phyloP scores from a whole-genome alignment of 1,284 basidiomycete genomes.

The Boletellus deceptivus region DNA sequence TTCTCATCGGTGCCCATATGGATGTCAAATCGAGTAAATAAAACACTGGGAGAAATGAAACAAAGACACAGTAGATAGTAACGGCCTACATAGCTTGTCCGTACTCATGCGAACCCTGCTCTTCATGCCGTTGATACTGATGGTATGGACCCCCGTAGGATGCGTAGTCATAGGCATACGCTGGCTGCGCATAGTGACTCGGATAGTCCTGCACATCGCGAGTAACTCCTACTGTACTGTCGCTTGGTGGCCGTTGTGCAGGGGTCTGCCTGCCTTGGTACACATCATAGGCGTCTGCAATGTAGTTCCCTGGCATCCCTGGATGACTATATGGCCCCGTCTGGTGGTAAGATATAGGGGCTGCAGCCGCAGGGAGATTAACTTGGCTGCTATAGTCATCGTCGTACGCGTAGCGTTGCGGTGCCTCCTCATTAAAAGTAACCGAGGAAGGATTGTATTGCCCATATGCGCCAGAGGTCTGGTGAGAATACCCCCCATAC shows the following conservation, averaged over 20 bases:
- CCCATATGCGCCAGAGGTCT: slow-evolving; percentile 44
- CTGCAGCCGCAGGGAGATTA: slow-evolving; percentile 53
- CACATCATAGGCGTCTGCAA: slow-evolving; percentile 45
- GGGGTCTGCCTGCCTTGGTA: slow-evolving; percentile 48
- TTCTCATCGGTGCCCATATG: slow-evolving; percentile 4
- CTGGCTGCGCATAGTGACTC: slow-evolving; percentile 26
- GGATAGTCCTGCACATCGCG: slow-evolving; percentile 40
- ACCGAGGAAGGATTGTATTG: slow-evolving; percentile 57
- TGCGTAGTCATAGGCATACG: slow-evolving; percentile 30
- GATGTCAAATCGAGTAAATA: slow-evolving; percentile 32
- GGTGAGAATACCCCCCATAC: slow-evolving; percentile 55
- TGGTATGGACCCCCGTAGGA: slow-evolving; percentile 30
- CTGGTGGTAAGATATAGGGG: slow-evolving; percentile 49
- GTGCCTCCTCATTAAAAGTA: slow-evolving; percentile 51
- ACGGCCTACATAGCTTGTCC: slow-evolving; percentile 34
- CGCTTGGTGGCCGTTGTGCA: slow-evolving; percentile 20
- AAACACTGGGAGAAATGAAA: slow-evolving; percentile 24
- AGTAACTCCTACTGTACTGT: slow-evolving; percentile 22
- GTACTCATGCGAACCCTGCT: slow-evolving; percentile 29
- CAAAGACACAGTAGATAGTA: slow-evolving; percentile 14
- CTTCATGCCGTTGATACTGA: slow-evolving; percentile 32
- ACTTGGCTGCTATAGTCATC: slow-evolving; percentile 63
- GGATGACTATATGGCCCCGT: slow-evolving; percentile 21
- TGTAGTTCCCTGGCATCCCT: slow-evolving; percentile 36
- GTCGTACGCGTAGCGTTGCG: slow-evolving; percentile 46